Base-by-base conservation (phyloP, 116 monocot genomes). In the Phalaenopsis hybrid region DNA sequence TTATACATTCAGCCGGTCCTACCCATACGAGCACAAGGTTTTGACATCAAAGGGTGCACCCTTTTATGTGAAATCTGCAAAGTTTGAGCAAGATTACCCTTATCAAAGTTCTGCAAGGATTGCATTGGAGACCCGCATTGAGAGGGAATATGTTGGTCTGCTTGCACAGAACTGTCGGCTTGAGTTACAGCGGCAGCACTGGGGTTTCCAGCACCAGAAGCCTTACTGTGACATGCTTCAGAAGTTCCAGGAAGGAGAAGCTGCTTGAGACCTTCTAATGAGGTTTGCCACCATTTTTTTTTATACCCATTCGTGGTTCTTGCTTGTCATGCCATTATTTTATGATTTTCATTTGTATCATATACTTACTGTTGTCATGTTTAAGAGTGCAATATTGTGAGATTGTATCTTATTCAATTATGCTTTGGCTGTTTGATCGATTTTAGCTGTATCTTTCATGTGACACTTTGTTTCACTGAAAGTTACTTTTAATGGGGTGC, bases 221-320 rank as follows among this genome's bases (percentile, higher is more conserved):
- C 93, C 94, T 4, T 81, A 92, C 51, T 99, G 99, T 76, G 94
- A 99, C 84, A 86, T 91, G 93, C 95, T 99, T 72, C 85, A 83
- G 81, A 95, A 88, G 82, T 95, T 89, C 81, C 87, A 88, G 72
- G 80, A 88, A 74, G 82, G 46, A 46, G 45, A 75, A 46, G 45
- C 44, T 41, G 77, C 72, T 68, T 86, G 80, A 44, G 44, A 15
- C 23, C 25, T 50, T 43, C 75, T 55, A 44, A 8, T 15, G 44
- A 73, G 69, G 81, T 82, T 82, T 25, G 45, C 18, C 65, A 11
- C 72, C 72, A 65, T 65, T 4, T 65, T 63, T 5, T 23, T 21
- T 25, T 8, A 23, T 9, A 65, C 23, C 15, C 9, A 41, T 72
- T 15, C 37, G 37, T 72, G 15, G 15, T 16, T 37, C 72, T 72